A percentile compares a stretch with the other conserved stretches of the same genome.
Evolutionary conservation across 2,329 filamentous ascomycete species (phyloP).

Genomic region (Lachnellula suecica): DNA sequence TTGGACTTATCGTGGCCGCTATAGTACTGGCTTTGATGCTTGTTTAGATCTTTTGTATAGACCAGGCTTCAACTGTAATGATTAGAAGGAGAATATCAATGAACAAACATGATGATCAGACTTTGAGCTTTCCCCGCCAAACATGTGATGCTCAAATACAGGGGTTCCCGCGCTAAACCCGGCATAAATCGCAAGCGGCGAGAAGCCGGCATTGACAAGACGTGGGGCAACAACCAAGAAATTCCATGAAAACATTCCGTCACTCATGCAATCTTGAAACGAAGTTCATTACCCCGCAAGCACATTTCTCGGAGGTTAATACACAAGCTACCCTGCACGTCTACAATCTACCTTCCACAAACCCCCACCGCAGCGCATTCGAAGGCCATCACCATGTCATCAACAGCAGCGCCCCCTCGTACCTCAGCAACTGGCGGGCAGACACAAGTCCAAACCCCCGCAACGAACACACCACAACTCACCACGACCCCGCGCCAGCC

Average conservation of each 20-base stretch:
- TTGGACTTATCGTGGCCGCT: not conserved
- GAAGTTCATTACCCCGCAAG: not conserved
- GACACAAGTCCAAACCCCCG: not conserved
- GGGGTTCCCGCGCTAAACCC: not conserved
- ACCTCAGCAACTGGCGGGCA: not conserved
- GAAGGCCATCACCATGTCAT: not conserved
- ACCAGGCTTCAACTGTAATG: not conserved
- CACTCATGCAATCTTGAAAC: not conserved
- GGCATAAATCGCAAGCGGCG: not conserved
- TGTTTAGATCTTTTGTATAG: conserved; percentile 4
- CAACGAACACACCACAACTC: not conserved
- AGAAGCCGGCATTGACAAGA: not conserved
- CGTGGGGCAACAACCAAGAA: not conserved
- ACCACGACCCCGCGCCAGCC: conserved; percentile 13
- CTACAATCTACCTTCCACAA: not conserved
- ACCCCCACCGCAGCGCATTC: not conserved
- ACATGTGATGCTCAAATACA: not conserved
- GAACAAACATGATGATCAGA: not conserved
- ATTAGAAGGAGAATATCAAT: not conserved
- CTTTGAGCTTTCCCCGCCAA: not conserved
- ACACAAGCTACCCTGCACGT: not conserved
- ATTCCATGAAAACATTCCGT: not conserved
- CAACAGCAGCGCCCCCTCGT: not conserved
- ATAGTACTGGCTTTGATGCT: conserved; percentile 1
- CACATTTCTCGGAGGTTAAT: not conserved